phyloP scores from a whole-genome alignment of 345 rosid species.

The Populus alba region DNA sequence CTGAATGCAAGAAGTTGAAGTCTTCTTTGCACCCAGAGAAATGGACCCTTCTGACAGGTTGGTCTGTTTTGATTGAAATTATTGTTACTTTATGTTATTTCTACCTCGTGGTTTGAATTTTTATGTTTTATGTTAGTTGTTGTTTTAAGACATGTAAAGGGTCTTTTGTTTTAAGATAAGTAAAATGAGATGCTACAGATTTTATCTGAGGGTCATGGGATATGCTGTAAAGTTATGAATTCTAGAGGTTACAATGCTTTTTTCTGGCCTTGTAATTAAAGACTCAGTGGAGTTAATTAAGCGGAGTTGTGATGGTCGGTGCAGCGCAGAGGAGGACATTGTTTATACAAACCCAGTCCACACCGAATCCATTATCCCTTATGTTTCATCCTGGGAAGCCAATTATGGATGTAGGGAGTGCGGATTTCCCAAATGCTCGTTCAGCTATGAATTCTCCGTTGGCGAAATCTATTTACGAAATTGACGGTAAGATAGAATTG shows the following conservation, averaged over 20 bases:
- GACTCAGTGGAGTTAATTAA: neutral
- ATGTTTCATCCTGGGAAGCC: constrained; percentile 93
- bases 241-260: neutral
- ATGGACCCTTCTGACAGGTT: constrained; percentile 45
- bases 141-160: neutral
- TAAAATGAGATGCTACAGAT: neutral
- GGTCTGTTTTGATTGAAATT: neutral
- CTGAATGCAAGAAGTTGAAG: constrained; percentile 9
- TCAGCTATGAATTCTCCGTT: constrained; percentile 69
- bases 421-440: constrained; percentile 87
- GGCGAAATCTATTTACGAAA: constrained; percentile 69
- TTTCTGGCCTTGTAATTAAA: neutral
- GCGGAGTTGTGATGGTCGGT: constrained; percentile 1
- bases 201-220: neutral
- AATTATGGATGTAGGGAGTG: constrained; percentile 89
- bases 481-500: constrained; percentile 53
- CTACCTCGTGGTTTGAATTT: neutral
- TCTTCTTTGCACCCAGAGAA: constrained; percentile 15
- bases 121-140: neutral
- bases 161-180: neutral
- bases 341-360: constrained; percentile 87
- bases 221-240: neutral
- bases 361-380: constrained; percentile 93
- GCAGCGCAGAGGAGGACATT: constrained; percentile 86
- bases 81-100: neutral